Percentiles rank a stretch among this genome's conserved stretches.
phyloP scores from a whole-genome alignment of 2,329 filamentous ascomycete species.

The Cladophialophora carrionii region DNA sequence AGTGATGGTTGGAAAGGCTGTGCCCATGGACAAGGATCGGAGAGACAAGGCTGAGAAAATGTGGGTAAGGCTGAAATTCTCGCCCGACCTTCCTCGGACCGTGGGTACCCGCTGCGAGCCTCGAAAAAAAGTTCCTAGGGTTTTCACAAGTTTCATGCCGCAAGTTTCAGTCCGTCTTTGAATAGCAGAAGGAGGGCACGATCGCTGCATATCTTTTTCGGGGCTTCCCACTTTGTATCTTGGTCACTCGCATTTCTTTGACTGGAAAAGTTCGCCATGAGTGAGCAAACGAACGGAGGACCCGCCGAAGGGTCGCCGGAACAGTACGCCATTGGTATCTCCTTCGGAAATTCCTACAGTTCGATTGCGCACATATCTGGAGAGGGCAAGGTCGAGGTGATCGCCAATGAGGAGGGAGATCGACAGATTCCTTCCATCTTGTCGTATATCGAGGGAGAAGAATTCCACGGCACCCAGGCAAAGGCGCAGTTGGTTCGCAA shows the following conservation, averaged over 20 bases:
- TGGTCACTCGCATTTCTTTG: neutral
- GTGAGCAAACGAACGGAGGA: constrained; percentile 58
- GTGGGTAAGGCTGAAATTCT: constrained; percentile 1
- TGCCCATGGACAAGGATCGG: neutral
- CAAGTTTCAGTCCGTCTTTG: constrained; percentile 4
- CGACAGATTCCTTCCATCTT: constrained; percentile 94
- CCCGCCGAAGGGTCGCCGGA: constrained; percentile 48
- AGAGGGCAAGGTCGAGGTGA: constrained; percentile 95
- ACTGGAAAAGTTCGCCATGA: constrained; percentile 44
- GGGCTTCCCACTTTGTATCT: neutral
- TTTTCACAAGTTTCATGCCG: constrained; percentile 13
- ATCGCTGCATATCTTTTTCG: neutral
- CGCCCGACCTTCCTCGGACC: constrained; percentile 25
- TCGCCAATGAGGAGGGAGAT: constrained; percentile 98
- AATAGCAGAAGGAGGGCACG: neutral
- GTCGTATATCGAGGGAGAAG: constrained; percentile 93
- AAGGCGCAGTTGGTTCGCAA: constrained; percentile 94
- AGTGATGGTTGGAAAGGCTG: neutral
- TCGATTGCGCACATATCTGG: constrained; percentile 86
- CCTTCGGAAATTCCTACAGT: constrained; percentile 98
- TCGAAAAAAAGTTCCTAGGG: constrained; percentile 34
- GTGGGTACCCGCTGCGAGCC: constrained; percentile 20
- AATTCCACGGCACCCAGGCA: constrained; percentile 94
- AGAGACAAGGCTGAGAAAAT: constrained; percentile 24
- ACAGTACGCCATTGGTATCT: constrained; percentile 83